Evolutionary conservation across 2,329 filamentous ascomycete genomes (phyloP), one percentile per base, ranked within the genome.

Genomic region (Dothidotthia symphoricarpi): DNA sequence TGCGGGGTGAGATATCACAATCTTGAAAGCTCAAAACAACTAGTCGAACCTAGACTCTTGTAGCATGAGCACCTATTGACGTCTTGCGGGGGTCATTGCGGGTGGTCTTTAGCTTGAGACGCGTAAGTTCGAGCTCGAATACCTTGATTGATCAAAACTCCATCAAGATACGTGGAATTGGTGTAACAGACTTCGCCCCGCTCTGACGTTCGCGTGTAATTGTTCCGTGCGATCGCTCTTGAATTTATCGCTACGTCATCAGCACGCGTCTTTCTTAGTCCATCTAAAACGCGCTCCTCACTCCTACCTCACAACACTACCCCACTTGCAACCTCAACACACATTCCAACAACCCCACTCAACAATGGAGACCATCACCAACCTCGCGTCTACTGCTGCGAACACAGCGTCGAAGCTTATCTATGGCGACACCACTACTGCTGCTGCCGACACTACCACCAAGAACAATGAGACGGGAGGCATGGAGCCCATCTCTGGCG

Each of bases 401-500:
- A 52, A 41, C 4, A 48, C 57, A 4, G 66, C 61, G 16, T 65
- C 53, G 43, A 67, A 66, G 45, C 47, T 59, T 28, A 64, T 69
- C 47, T 69, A 63, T 42, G 66, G 67, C 17, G 63, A 67, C 28
- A 55, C 53, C 31, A 47, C 51, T 17, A 39, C 50, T 28, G 43
- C 45, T 16, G n/a, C 19, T 22, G 19, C 19, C 19, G 9, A 5
- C 5, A 22, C 19, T 22, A 22, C 19, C 19, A 55, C 61, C 69
- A 47, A 69, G 37, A 64, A 64, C 26, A 66, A 61, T 24, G 63
- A 65, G 47, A 63, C 60, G 6, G 50, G 39, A 12, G 72, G 72
- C 31, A 66, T 69, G 51, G 88, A 94, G 69, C 88, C 88, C 13
- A 65, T 89, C 29, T 85, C 85, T 14, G 88, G 88, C 15, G 71